phyloP scores from a whole-genome alignment of 306 rosid genomes.

The Corylus americana region DNA sequence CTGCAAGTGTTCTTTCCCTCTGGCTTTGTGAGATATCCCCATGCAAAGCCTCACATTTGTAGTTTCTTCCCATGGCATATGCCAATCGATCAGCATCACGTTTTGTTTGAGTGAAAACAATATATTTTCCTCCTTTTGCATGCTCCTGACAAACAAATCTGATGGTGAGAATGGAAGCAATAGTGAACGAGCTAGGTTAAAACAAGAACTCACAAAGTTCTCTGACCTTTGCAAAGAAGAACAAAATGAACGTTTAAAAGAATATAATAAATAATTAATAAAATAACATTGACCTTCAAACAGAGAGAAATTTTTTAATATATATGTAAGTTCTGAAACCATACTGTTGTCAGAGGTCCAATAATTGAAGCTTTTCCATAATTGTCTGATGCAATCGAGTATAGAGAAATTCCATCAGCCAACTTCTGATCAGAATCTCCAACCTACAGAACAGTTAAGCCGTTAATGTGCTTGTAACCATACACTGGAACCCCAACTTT shows the following conservation, averaged over 20 bases:
- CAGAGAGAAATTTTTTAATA: neutral
- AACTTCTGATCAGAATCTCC: constrained; percentile 98
- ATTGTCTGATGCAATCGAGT: constrained; percentile 54
- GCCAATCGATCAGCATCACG: constrained; percentile 97
- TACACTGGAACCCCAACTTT: neutral
- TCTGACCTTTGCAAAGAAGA: neutral
- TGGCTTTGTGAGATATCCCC: constrained; percentile 94
- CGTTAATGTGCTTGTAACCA: constrained; percentile 25
- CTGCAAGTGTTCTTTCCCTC: constrained; percentile 92
- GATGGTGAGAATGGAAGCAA: constrained; percentile 18
- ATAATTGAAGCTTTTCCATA: constrained; percentile 74
- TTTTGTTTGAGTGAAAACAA: constrained; percentile 97
- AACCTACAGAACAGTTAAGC: constrained; percentile 57
- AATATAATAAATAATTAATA: neutral
- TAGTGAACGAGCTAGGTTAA: constrained; percentile 5
- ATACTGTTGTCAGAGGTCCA: constrained; percentile 74
- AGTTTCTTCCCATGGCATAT: constrained; percentile 59
- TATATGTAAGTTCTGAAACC: constrained; percentile 6
- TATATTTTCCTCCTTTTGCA: constrained; percentile 94
- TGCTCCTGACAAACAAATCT: constrained; percentile 60
- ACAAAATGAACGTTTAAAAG: neutral
- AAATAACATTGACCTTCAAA: neutral
- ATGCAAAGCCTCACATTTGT: constrained; percentile 87
- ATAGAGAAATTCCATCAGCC: constrained; percentile 91
- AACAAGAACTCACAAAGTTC: constrained; percentile 7